These are phyloP conservation scores for Agaricus sinodeliciosus DNA, from an alignment of 768 basidiomycete species.

Conservation along the genomic window DNA sequence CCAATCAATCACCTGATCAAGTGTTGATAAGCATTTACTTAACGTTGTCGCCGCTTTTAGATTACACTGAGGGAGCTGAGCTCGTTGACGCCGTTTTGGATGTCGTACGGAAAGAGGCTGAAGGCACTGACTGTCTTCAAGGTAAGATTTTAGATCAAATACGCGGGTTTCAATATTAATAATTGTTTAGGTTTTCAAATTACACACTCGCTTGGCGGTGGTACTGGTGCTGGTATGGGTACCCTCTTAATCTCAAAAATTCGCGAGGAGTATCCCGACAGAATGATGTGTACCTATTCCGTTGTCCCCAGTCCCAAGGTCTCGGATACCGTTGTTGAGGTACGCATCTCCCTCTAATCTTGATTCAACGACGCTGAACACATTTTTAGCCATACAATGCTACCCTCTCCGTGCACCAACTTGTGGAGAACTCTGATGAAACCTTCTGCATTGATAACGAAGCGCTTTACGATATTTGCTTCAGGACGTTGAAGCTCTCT, in stretches of 20 bases:
- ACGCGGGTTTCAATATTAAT: slow-evolving; percentile 4
- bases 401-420: slow-evolving; percentile 95
- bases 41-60: slow-evolving; percentile 24
- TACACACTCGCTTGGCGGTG: slow-evolving; percentile 97
- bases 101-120: slow-evolving; percentile 98
- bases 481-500: slow-evolving; percentile 93
- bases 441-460: slow-evolving; percentile 99
- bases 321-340: slow-evolving; percentile 98
- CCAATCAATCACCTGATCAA: slow-evolving; percentile 14
- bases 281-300: slow-evolving; percentile 99
- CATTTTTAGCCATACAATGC: slow-evolving; percentile 86
- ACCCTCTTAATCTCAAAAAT: slow-evolving; percentile 99
- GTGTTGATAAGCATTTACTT: slow-evolving; percentile 13
- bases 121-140: slow-evolving; percentile 95
- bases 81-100: slow-evolving; percentile 97
- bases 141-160: slow-evolving; percentile 40
- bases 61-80: slow-evolving; percentile 96
- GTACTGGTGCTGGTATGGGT: slow-evolving; percentile 99
- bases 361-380: neutral
- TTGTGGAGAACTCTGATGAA: slow-evolving; percentile 99
- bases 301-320: slow-evolving; percentile 97
- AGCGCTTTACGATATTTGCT: slow-evolving; percentile 98
- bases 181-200: slow-evolving; percentile 85
- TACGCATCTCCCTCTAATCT: slow-evolving; percentile 20
- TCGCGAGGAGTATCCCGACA: slow-evolving; percentile 96